Percentiles rank a stretch among this genome's conserved stretches.
Evolutionary conservation across 164 flowering plant species (phyloP).

Genomic region (Vitis cinerea): DNA sequence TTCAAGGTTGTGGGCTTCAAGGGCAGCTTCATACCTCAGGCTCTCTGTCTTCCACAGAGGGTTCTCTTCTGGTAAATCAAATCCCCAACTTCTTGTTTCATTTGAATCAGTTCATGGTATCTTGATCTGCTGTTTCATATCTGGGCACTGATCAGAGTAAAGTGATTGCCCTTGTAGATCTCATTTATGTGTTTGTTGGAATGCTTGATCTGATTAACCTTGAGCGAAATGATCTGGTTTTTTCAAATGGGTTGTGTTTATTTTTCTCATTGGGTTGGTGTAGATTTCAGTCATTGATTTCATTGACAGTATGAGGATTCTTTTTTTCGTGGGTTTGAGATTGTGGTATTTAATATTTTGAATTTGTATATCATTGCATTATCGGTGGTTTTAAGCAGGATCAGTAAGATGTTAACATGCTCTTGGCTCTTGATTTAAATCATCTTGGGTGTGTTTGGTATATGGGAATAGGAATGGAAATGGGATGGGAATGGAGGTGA

Average conservation of each 20-base stretch:
- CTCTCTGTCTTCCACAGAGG: conserved; percentile 62
- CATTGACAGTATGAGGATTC: neutral
- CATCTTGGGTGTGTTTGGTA: too few species aligned
- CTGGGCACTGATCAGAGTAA: neutral
- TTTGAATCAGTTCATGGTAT: neutral
- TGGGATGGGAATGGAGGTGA: too few species aligned
- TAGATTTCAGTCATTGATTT: conserved; percentile 1
- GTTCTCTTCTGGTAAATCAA: conserved; percentile 60
- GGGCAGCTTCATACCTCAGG: conserved; percentile 72
- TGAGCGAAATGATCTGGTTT: conserved; percentile 11
- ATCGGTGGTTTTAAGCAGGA: too few species aligned
- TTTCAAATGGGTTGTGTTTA: conserved; percentile 4
- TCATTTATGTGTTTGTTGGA: conserved; percentile 8
- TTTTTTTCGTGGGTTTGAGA: too few species aligned
- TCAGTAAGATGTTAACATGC: neutral
- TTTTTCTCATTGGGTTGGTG: neutral
- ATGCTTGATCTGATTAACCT: conserved; percentile 19
- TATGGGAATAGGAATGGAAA: too few species aligned
- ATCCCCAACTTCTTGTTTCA: neutral
- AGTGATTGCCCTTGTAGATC: conserved; percentile 11
- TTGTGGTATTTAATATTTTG: too few species aligned
- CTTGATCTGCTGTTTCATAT: neutral
- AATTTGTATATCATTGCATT: too few species aligned
- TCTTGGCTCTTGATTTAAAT: neutral
- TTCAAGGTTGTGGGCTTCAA: conserved; percentile 70